Evolutionary conservation across 2,329 filamentous ascomycete genomes (phyloP).

Genomic region (Ascochyta lentis): DNA sequence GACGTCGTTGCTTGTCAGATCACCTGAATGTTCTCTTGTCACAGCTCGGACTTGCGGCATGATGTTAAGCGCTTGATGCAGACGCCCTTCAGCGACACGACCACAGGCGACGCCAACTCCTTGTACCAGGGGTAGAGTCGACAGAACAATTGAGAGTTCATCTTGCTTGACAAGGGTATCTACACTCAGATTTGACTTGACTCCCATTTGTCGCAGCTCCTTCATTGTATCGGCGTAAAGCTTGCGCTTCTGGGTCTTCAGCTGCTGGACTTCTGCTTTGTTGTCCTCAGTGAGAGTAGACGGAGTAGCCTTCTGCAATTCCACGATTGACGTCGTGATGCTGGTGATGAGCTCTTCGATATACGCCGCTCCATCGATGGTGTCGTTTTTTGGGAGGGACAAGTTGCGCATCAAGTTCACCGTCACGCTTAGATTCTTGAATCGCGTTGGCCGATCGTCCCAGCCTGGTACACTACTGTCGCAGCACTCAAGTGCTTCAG

Average conservation of each 20-base stretch:
- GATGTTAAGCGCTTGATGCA: constrained; percentile 80
- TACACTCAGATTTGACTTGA: constrained; percentile 80
- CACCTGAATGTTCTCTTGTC: constrained; percentile 77
- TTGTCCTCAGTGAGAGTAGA: constrained; percentile 83
- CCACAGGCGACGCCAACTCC: constrained; percentile 37
- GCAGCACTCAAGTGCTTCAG: constrained; percentile 30
- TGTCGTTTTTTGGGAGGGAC: constrained; percentile 59
- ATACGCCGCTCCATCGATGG: constrained; percentile 64
- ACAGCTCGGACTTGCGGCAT: constrained; percentile 71
- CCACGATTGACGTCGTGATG: constrained; percentile 70
- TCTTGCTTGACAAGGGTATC: constrained; percentile 76
- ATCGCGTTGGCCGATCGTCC: constrained; percentile 63
- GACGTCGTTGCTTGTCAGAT: constrained; percentile 82
- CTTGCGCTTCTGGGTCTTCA: constrained; percentile 89
- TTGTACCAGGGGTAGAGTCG: constrained; percentile 52
- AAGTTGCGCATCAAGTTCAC: constrained; percentile 76
- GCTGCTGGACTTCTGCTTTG: constrained; percentile 80
- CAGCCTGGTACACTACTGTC: constrained; percentile 37
- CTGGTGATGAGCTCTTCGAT: constrained; percentile 73
- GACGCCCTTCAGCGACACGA: constrained; percentile 67
- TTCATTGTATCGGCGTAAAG: constrained; percentile 89
- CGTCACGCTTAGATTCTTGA: constrained; percentile 74
- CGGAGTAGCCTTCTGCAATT: constrained; percentile 85
- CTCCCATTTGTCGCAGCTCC: constrained; percentile 84
- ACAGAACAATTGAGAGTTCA: constrained; percentile 73